Evolutionary conservation across 1,139 yeast species (phyloP), one percentile per base, ranked within the genome.

Genomic region (Pichia sp.): DNA sequence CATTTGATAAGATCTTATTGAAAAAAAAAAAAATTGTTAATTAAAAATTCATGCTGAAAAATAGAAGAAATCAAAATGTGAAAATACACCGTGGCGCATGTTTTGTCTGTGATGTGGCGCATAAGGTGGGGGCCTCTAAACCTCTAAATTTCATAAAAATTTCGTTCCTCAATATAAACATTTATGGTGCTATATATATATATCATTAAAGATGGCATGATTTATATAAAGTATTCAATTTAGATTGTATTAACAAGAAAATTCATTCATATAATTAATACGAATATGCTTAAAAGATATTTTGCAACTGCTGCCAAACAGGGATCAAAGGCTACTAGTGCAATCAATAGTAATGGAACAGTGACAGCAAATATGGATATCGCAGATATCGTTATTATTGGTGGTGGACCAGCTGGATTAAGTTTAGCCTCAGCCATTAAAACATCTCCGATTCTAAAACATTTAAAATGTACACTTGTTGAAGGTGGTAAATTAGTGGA

Each of bases 321-420:
- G 4, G n/a, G n/a, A n/a, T n/a, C n/a, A n/a, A n/a, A n/a, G n/a
- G n/a, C n/a, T n/a, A n/a, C n/a, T n/a, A n/a, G n/a, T n/a, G n/a
- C n/a, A n/a, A n/a, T n/a, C n/a, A n/a, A n/a, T n/a, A n/a, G n/a
- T n/a, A n/a, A n/a, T n/a, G n/a, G n/a, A n/a, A n/a, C n/a, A n/a
- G n/a, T n/a, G n/a, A 9, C 23, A 7, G 22, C 27, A 4, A 24
- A 27, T 5, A 11, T 31, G 8, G 46, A 45, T 20, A 30, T 65
- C 25, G 72, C 73, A 42, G 99, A 92, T 62, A 79, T 94, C 25
- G 82, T 87, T 11, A 84, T 92, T 47, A 85, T 94, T 39, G 99
- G 99, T 26, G 98, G 96, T 6, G 99, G 99, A 0, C 96, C 97
- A 1, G 97, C 98, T 0, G 99, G 99, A 0, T 68, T 92, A 45